A percentile compares a stretch with the other conserved stretches of the same genome.
Conservation (phyloP, 495 filamentous ascomycete genomes). For the Oidiodendron maius region DNA sequence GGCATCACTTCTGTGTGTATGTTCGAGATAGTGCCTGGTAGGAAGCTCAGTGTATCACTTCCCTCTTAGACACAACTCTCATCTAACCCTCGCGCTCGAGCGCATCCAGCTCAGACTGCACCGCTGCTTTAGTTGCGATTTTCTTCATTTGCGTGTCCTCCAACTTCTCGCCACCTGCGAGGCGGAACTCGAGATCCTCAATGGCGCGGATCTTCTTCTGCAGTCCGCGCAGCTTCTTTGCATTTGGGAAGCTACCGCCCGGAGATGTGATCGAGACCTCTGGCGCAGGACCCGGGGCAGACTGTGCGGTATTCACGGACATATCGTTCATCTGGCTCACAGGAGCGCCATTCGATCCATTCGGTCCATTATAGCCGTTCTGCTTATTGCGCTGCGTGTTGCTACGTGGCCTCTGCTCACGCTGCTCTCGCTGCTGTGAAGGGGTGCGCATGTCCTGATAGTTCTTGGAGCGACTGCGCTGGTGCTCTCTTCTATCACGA, state of each 20-base stretch:
- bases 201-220: constrained; percentile 97
- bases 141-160: constrained; percentile 99
- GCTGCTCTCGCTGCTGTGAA: constrained; percentile 42
- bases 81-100: constrained; percentile 35
- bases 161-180: constrained; percentile 88
- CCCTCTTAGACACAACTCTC: too few species aligned
- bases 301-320: constrained; percentile 17
- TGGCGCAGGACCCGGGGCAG: constrained; percentile 22
- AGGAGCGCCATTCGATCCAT: constrained; percentile 5
- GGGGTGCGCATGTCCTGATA: constrained; percentile 32
- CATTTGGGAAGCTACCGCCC: constrained; percentile 37
- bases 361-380: constrained; percentile 21
- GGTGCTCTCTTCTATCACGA: constrained; percentile 39
- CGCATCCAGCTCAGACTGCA: constrained; percentile 74
- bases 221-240: constrained; percentile 84
- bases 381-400: constrained; percentile 28
- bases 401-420: constrained; percentile 18
- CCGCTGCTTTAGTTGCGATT: constrained; percentile 79
- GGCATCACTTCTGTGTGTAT: too few species aligned
- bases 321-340: constrained; percentile 12
- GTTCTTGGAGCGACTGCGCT: constrained; percentile 54
- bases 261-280: constrained; percentile 42
- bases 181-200: constrained; percentile 94
- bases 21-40: too few species aligned
- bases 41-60: too few species aligned